Base-by-base conservation (phyloP, 345 rosid species). In the Carallia pectinifolia region DNA sequence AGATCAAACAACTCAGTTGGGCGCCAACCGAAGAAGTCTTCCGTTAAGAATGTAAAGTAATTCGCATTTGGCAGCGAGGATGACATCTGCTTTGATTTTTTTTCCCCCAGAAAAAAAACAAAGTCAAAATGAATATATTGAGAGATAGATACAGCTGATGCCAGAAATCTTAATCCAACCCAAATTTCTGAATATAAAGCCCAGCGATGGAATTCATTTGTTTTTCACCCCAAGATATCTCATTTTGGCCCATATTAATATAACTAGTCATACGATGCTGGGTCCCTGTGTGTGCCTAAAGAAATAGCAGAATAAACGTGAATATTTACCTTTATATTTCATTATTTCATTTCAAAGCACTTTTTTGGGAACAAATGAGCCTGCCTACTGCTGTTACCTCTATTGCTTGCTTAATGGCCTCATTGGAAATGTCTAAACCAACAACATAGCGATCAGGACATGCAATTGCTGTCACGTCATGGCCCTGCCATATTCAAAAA, bases 401-500 rank as follows among this genome's bases (percentile, higher is more conserved):
- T 53, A 31, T 52, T 53, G 96, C 91, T 80, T 76, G 77, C 76
- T 85, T 64, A 59, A 90, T 64, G n/a, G 89, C 91, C 48, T 65
- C 74, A 59, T 89, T 84, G 0, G 98, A 89, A 73, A 92, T 55
- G 66, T 92, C 96, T 13, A 92, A 53, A 61, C 98, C 98, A 62
- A 90, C 76, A 54, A 86, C 93, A 70, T 80, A 68, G n/a, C 95
- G 89, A 52, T 87, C 90, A 58, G 89, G 85, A 69, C 78, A 78
- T 61, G 98, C 98, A 79, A 89, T 90, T 55, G 88, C 89, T 31
- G 79, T 84, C 63, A 89, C 95, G 64, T 93, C 98, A 72, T 90
- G 83, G 62, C 97, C 98, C 98, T 93, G 76, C 39, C 33, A 71
- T 44, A 50, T 63, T 58, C 47, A 1, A 23, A 23, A 80, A 71